Evolutionary conservation across 2,329 filamentous ascomycete genomes (phyloP), one percentile per base, ranked within the genome.

Genomic region (Ceratocystiopsis sp.): DNA sequence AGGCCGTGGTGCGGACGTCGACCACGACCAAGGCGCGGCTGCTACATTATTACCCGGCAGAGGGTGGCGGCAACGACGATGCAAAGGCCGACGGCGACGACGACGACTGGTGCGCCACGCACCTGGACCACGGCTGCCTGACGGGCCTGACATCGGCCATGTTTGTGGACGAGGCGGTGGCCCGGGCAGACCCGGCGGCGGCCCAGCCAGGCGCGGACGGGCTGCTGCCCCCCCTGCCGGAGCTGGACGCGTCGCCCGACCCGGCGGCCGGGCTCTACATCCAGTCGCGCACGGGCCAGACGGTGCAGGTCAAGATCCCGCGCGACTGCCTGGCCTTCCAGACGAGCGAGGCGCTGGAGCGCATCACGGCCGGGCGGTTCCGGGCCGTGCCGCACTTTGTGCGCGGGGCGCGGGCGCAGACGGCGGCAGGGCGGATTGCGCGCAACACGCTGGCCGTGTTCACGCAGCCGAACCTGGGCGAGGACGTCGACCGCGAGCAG

Each of bases 311-410:
- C 52, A 78, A 79, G 56, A 95, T 98, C 50, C 91, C 89, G 2
- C 71, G 78, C 37, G 86, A 93, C 57, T 91, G 85, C 59, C 79
- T 98, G 41, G 91, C 84, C 1, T 98, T 98, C 58, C 89, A 98
- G 66, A 98, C 89, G 0, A 91, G 89, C 2, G 85, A 95, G 63
- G 80, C 89, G 1, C 66, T 98, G 41, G 81, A 96, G 62, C 69
- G 84, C 45, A 95, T 98, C 57, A 96, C 89, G 0, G 67, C 73
- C n/a, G 91, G 91, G 11, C 78, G 75, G 55, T 94, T 98, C 67
- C 84, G 81, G 61, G 91, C 91, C 1, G 91, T 96, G 47, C 89
- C 91, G 51, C 91, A 98, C 65, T 96, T 93, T 59, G 91, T 98
- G 10, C 72, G 80, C 50, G 89, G 87, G 0, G 78, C 81, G 5